Base-by-base conservation (phyloP, 2,329 filamentous ascomycete genomes). In the Neurospora crassa region DNA sequence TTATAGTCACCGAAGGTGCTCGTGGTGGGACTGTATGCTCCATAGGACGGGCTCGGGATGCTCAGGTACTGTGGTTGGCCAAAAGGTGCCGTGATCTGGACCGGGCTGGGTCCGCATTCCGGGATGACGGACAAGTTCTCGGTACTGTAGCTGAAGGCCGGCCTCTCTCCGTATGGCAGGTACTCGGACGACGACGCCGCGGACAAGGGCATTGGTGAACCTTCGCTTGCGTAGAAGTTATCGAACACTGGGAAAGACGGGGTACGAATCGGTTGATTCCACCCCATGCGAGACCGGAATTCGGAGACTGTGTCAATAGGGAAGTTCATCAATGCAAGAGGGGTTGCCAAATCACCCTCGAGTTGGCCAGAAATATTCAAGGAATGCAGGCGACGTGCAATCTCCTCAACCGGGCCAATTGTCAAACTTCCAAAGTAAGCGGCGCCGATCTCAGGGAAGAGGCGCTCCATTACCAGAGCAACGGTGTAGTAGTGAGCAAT, bases 401-500 rank as follows among this genome's bases (percentile, higher is more conserved):
- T 97, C 78, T 96, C 91, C 80, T 97, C 93, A 41, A 98, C 89
- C 0, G 94, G 93, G 1, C 87, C 85, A 67, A 97, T 87, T 18
- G 92, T 91, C 75, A 97, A 85, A 75, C 90, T 91, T 68, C 92
- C 92, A 76, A 95, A 94, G 80, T 97, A 97, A 68, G 93, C 91
- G 24, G 93, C 91, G 67, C 94, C 94, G 75, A 97, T 91, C 79
- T 96, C 93, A 2, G 94, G 94, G 79, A 97, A 97, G 73, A 97
- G 87, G 18, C 93, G 92, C 81, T 97, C 94, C 82, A 98, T 88
- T 47, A 93, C 89, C 72, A 98, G 85, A 3, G 93, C 94, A 20
- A 94, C 89, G 0, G 93, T 94, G 82, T 97, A 98, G 80, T 97
- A 93, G 79, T 98, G 92, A 12, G 94, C 92, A 70, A 98, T 90